Base-by-base conservation (phyloP, 139 green algal genomes). In the Pedinophyceae sp. region DNA sequence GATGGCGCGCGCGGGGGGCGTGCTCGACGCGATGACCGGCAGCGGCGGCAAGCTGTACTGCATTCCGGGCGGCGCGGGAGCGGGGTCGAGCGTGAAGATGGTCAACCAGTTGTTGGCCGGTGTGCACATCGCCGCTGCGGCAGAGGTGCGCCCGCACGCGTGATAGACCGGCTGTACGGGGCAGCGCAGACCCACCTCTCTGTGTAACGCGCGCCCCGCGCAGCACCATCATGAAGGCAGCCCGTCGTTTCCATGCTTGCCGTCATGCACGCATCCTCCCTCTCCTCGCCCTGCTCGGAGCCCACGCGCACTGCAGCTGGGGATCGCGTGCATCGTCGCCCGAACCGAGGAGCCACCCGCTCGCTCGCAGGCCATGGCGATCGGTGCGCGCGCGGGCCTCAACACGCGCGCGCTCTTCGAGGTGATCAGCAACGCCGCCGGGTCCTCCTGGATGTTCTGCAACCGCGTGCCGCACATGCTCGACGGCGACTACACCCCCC, bases 81-180 rank as follows among this genome's bases (percentile, higher is more conserved):
- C 10, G 10, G 47, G 24, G 24, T 52, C 47, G 6, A 45, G 19
- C 4, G 64, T 72, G 43, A 72, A 67, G 30, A 68, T 72, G 62
- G 64, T 72, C 24, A 72, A 72, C 47, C 64, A 66, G 63, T 28
- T 72, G 28, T 26, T 72, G 50, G 64, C 64, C 13, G 64, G 34
- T 4, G 45, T 71, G 48, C 64, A 72, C 63, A 72, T 72, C 20
- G 64, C 54, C 18, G 64, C 54, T 17, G 61, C 64, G 13, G 64
- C 64, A 16, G 64, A 72, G n/a, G n/a, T n/a, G n/a, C n/a, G n/a
- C n/a, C n/a, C n/a, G n/a, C n/a, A n/a, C n/a, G n/a, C n/a, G n/a
- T n/a, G n/a, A n/a, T n/a, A n/a, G n/a, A n/a, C n/a, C n/a, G n/a
- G n/a, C n/a, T n/a, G n/a, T n/a, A n/a, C n/a, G n/a, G n/a, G n/a